Base-by-base conservation (phyloP, 78 protist species). In the Acrasis kona region DNA sequence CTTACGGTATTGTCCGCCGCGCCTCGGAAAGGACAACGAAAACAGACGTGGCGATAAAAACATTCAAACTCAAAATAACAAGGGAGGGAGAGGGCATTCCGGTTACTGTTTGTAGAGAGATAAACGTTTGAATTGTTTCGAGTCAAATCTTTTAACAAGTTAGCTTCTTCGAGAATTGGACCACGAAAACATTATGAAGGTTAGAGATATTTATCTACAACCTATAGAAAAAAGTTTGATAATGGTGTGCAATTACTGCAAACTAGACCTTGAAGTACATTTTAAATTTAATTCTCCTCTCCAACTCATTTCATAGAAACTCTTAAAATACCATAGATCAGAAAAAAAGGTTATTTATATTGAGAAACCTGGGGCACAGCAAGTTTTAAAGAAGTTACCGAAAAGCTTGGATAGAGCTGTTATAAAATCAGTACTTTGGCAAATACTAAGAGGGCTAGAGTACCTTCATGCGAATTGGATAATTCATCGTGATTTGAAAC, bases 81-180 rank as follows among this genome's bases (percentile, higher is more conserved):
- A 79, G 79, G 10, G 98, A 96, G 39, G 99, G 94, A 38, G 99
- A 98, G 61, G 99, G 99, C 35, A 92, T 96, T 6, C 99, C 99
- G n/a, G 41, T 84, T 50, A 94, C 99, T 0, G 95, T 98, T 0
- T 78, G 96, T 41, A 85, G 99, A 5, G 99, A 98, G 71, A 90
- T 96, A 28, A 87, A 98, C 2, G 50, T 93, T 3, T 83, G 19
- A 19, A 50, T 50, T 50, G 19, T 50, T 50, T 50, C 19, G 19
- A n/a, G 19, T 50, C 19, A 50, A 50, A n/a, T n/a, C n/a, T n/a
- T n/a, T 50, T 50, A n/a, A 50, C 19, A 50, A 50, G 19, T n/a
- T n/a, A 3, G 3, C 65, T 93, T 5, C 79, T 97, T 31, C 84
- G 92, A 34, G 98, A 97, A 71, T 84, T 95, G 41, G 68, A 83